Evolutionary conservation across 75 land plant species (phyloP).

Genomic region (Picea sitchensis): DNA sequence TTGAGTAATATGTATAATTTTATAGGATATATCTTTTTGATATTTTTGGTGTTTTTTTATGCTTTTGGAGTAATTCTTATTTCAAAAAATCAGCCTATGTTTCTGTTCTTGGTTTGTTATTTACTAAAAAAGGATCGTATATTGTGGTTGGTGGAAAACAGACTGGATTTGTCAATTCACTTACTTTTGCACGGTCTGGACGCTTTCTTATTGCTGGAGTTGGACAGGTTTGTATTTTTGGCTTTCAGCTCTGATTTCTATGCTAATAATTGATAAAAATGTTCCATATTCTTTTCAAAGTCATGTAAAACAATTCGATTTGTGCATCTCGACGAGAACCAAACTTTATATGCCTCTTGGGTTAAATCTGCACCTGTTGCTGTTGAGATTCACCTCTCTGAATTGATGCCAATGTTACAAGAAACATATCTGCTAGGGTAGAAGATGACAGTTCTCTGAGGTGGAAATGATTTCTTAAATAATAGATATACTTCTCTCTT

Average conservation of each 20-base stretch:
- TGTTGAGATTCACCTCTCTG: not conserved
- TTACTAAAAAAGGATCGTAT: not conserved
- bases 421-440: not conserved
- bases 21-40: not conserved
- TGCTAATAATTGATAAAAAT: not conserved
- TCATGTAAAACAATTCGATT: not conserved
- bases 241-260: not conserved
- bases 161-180: constrained; percentile 92
- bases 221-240: constrained; percentile 67
- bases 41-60: not conserved
- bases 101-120: not conserved
- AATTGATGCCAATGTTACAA: not conserved
- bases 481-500: too few species aligned
- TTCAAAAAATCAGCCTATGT: not conserved
- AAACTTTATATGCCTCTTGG: not conserved
- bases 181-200: constrained; percentile 87
- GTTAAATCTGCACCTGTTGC: not conserved
- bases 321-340: constrained; percentile 18
- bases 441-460: too few species aligned
- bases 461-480: too few species aligned
- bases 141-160: constrained; percentile 21
- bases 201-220: constrained; percentile 88
- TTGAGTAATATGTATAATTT: too few species aligned
- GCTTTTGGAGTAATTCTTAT: not conserved
- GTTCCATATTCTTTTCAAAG: not conserved